phyloP scores from a whole-genome alignment of 2,329 filamentous ascomycete species.

The Didymella pomorum region DNA sequence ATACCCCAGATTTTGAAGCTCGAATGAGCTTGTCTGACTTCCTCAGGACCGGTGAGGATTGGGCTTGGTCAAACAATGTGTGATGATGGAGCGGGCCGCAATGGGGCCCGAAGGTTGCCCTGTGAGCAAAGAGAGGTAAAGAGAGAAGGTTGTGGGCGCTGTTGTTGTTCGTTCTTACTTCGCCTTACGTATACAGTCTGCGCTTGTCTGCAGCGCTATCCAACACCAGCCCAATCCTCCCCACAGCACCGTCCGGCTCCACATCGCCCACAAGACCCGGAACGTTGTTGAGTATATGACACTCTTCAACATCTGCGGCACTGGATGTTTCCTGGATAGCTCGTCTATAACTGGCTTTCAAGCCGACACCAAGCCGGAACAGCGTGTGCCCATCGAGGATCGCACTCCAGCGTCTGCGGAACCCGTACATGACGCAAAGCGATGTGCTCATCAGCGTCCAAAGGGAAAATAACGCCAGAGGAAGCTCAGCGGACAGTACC shows the following conservation, averaged over 20 bases:
- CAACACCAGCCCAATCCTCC: background rate
- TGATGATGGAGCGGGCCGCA: background rate
- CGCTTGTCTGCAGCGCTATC: background rate
- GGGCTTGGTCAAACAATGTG: background rate
- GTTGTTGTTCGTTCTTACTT: background rate
- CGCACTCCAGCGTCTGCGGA: background rate
- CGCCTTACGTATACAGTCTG: background rate
- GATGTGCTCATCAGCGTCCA: too few species aligned
- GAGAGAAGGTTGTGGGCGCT: background rate
- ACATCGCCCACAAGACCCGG: background rate
- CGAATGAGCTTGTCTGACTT: background rate
- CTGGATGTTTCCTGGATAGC: background rate
- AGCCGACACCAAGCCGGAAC: background rate
- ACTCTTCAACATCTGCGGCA: background rate
- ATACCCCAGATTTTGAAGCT: background rate
- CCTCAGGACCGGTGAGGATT: background rate
- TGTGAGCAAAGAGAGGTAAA: background rate
- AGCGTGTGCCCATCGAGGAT: background rate
- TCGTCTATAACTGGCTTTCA: background rate
- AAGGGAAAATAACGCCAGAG: too few species aligned
- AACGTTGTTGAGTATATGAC: background rate
- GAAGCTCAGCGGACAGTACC: too few species aligned
- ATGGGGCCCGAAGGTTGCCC: background rate
- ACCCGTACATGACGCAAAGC: background rate
- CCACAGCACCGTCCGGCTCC: too few species aligned